Evolutionary conservation across 768 basidiomycete genomes (phyloP), one percentile per base, ranked within the genome.

Genomic region (Boletus rex-veris): DNA sequence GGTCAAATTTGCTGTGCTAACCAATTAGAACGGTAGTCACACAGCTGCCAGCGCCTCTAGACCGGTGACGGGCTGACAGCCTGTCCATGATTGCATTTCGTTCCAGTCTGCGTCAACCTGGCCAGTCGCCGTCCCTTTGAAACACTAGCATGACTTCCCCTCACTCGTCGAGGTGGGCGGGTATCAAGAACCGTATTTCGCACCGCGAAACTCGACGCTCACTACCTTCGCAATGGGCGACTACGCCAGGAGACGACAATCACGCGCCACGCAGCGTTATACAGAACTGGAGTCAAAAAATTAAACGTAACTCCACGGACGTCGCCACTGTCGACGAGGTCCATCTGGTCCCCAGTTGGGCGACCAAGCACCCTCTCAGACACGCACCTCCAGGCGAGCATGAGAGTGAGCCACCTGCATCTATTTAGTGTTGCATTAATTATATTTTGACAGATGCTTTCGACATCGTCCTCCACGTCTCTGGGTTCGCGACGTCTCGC

Each of bases 291-390:
- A 69, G 77, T 47, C 76, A 83, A 70, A 86, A 79, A 64, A 74
- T 83, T 1, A 72, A 64, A 45, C 68, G 68, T 12, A 64, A 64
- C 47, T 58, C 66, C 44, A 5, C 49, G 15, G 59, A 63, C 31
- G 43, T 57, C 35, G 50, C 60, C n/a, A 69, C 58, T 30, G 40
- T 64, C 16, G 84, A 87, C 59, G 74, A 74, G 38, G 62, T 88
- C 4, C 74, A 77, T 16, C 63, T 91, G 21, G 92, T 92, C 70
- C 91, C 91, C 5, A 89, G 91, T 3, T 93, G 90, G 88, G 91
- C 90, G 3, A 77, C 80, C 7, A 74, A 81, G 48, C 71, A 80
- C 28, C 83, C 80, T 63, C 68, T 58, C 15, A 61, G 53, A 43
- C 59, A 57, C 19, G 16, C 2, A 28, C 28, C 57, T 39, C 18